These are phyloP conservation scores for Moelleriella libera DNA, from an alignment of 2,329 filamentous ascomycete genomes.

Conservation along the genomic window DNA sequence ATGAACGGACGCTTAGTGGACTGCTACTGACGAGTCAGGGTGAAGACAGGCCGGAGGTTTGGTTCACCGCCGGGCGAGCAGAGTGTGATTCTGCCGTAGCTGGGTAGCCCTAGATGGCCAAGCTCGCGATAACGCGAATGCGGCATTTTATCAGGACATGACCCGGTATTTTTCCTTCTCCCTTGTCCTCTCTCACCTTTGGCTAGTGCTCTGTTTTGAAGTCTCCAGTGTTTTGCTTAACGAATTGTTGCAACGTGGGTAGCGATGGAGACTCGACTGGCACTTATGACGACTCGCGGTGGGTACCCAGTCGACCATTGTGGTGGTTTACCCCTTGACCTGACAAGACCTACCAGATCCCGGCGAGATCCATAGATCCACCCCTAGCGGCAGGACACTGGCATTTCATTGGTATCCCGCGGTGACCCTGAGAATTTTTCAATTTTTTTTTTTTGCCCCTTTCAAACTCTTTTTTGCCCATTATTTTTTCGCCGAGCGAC, in stretches of 20 bases:
- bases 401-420: neutral
- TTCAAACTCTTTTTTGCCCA: no score
- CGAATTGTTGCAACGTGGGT: slow-evolving; percentile 2
- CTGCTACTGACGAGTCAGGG: slow-evolving; percentile 1
- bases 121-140: slow-evolving; percentile 13
- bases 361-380: slow-evolving; percentile 6
- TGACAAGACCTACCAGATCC: slow-evolving; percentile 1
- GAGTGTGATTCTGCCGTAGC: slow-evolving; percentile 1
- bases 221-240: slow-evolving; percentile 9
- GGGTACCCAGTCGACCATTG: slow-evolving; percentile 1
- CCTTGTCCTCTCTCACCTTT: neutral
- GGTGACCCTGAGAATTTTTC: no score
- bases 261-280: slow-evolving; percentile 1
- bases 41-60: neutral
- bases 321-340: neutral
- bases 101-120: no score
- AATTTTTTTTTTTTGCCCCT: no score
- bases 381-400: neutral
- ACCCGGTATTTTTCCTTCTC: slow-evolving; percentile 5
- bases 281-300: slow-evolving; percentile 5
- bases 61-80: slow-evolving; percentile 2
- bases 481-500: no score
- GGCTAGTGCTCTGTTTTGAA: neutral
- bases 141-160: slow-evolving; percentile 15
- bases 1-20: neutral